These are phyloP conservation scores for Primulina eburnea DNA, from an alignment of 257 asterid species.

Conservation along the genomic window DNA sequence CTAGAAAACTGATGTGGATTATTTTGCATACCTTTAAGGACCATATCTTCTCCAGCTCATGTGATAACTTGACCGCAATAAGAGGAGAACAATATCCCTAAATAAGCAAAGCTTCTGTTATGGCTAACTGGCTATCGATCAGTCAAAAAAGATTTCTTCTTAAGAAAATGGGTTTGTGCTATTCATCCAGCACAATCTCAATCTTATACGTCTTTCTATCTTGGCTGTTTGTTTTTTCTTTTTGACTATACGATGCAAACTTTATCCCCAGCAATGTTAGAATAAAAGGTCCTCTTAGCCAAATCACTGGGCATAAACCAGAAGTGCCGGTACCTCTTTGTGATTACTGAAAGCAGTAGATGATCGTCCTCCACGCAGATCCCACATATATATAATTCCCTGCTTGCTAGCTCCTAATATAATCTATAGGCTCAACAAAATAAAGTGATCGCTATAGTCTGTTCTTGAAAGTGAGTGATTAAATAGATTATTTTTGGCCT, in stretches of 20 bases:
- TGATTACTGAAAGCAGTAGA: conserved; percentile 61
- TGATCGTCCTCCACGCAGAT: conserved; percentile 87
- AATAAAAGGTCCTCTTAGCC: conserved; percentile 12
- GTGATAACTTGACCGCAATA: conserved; percentile 59
- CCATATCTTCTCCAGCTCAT: conserved; percentile 72
- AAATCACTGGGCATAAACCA: conserved; percentile 14
- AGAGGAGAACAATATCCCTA: conserved; percentile 72
- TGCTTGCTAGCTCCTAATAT: conserved; percentile 83
- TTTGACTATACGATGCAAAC: conserved; percentile 4
- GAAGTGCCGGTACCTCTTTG: conserved; percentile 52
- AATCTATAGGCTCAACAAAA: conserved; percentile 49
- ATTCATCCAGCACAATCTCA: conserved; percentile 7
- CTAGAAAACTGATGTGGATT: background rate
- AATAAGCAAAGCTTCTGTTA: conserved; percentile 24
- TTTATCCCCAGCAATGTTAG: conserved; percentile 3
- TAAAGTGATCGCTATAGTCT: conserved; percentile 8
- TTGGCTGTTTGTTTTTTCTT: background rate
- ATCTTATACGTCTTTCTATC: too few relatives aligned
- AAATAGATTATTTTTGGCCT: conserved; percentile 13
- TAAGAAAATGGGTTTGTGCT: conserved; percentile 14
- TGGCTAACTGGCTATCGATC: conserved; percentile 8
- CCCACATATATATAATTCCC: conserved; percentile 82
- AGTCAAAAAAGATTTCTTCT: conserved; percentile 9
- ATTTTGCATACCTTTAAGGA: conserved; percentile 66
- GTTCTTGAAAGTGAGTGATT: conserved; percentile 15